A percentile compares a stretch with the other conserved stretches of the same genome.
These are phyloP conservation scores for Dalbergia cochinchinensis DNA, from an alignment of 306 rosid species.

Conservation along the genomic window DNA sequence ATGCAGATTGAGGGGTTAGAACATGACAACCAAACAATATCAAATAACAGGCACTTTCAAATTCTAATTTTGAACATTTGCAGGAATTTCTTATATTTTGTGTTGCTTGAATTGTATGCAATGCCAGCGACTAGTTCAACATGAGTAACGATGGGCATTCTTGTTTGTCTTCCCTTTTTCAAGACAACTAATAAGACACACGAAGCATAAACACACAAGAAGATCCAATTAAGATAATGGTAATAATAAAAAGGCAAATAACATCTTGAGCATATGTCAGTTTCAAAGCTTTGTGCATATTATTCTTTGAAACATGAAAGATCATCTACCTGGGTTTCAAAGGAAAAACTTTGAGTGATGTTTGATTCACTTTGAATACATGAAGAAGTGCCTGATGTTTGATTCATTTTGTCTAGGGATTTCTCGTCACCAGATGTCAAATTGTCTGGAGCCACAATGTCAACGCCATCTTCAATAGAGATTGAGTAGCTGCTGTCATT, in stretches of 20 bases:
- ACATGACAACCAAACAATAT: conserved; percentile 10
- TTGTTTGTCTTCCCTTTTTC: neutral
- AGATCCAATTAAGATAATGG: neutral
- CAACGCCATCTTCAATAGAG: conserved; percentile 85
- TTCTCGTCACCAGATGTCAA: conserved; percentile 60
- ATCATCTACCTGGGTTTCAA: conserved; percentile 88
- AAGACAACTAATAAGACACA: neutral
- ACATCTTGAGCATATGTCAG: neutral
- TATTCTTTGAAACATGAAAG: conserved; percentile 27
- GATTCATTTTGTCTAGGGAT: conserved; percentile 52
- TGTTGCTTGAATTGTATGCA: neutral
- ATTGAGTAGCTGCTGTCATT: conserved; percentile 93
- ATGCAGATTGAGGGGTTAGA: conserved; percentile 10
- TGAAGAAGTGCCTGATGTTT: conserved; percentile 52
- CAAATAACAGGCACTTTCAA: neutral
- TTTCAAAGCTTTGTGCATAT: conserved; percentile 25
- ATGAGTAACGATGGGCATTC: neutral
- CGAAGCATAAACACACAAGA: neutral
- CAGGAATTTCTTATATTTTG: neutral
- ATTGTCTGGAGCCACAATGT: conserved; percentile 62
- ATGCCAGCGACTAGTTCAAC: neutral
- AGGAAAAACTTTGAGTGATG: conserved; percentile 78
- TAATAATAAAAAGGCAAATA: conserved; percentile 14
- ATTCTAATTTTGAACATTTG: conserved; percentile 12
- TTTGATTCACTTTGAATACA: conserved; percentile 60